A percentile compares a stretch with the other conserved stretches of the same genome.
These are phyloP conservation scores for Aspergillus novofumigatus DNA, from an alignment of 2,329 filamentous ascomycete species.

Conservation along the genomic window DNA sequence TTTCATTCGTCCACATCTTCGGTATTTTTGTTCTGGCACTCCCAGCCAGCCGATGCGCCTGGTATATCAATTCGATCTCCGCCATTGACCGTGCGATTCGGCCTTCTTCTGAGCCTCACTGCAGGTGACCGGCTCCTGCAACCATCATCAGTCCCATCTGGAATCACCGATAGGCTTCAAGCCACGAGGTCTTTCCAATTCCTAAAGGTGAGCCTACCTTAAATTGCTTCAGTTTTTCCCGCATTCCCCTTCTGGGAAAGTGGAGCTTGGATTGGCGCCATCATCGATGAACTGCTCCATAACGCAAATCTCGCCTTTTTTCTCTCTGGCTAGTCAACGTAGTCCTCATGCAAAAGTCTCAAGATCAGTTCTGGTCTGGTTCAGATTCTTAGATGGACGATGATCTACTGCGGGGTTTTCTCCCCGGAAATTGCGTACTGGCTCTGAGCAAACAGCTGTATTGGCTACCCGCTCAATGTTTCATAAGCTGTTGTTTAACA, in stretches of 20 bases:
- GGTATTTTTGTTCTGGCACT: neutral
- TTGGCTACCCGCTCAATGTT: neutral
- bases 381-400: neutral
- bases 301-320: neutral
- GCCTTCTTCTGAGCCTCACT: neutral
- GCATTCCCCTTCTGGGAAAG: neutral
- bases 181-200: neutral
- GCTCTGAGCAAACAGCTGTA: neutral
- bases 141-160: neutral
- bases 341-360: neutral
- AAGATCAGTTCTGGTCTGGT: neutral
- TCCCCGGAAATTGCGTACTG: neutral
- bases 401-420: neutral
- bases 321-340: neutral
- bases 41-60: neutral
- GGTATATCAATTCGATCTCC: neutral
- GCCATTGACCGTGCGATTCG: neutral
- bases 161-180: neutral
- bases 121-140: neutral
- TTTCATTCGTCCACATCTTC: neutral
- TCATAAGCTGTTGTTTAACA: neutral
- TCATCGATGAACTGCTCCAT: neutral
- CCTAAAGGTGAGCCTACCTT: neutral
- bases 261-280: neutral
- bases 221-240: neutral